Conservation (phyloP, 805 yeast genomes). For the Kazachstania taianensis region DNA sequence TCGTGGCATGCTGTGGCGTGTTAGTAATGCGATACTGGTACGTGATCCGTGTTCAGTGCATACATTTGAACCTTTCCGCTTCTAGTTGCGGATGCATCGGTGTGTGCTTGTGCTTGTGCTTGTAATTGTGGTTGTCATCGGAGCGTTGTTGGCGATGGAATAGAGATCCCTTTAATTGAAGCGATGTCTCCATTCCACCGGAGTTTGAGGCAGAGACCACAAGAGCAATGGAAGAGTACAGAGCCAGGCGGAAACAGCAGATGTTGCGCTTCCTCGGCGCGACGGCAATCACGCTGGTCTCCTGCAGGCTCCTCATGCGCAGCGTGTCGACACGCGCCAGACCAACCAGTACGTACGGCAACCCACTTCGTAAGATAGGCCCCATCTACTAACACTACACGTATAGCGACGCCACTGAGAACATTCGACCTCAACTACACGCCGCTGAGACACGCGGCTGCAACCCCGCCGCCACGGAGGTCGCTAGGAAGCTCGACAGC, state of each 20-base stretch:
- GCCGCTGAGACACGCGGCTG: no score
- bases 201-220: background rate
- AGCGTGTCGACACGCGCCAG: slow-evolving; percentile 46
- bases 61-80: slow-evolving; percentile 38
- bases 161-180: no score
- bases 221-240: slow-evolving; percentile 32
- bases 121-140: no score
- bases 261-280: slow-evolving; percentile 66
- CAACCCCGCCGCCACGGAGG: background rate
- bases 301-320: slow-evolving; percentile 65
- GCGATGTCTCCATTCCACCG: background rate
- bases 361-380: no score
- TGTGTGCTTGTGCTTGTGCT: background rate
- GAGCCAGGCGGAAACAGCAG: slow-evolving; percentile 56
- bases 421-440: no score
- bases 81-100: slow-evolving; percentile 47
- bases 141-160: no score
- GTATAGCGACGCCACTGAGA: no score
- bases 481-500: background rate
- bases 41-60: slow-evolving; percentile 7
- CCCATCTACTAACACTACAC: no score
- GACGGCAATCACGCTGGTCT: slow-evolving; percentile 58
- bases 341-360: slow-evolving; percentile 29
- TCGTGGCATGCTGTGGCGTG: slow-evolving; percentile 52
- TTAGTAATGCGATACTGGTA: background rate